Base-by-base conservation (phyloP, 1,284 basidiomycete species). In the Neonothopanus nambi region DNA sequence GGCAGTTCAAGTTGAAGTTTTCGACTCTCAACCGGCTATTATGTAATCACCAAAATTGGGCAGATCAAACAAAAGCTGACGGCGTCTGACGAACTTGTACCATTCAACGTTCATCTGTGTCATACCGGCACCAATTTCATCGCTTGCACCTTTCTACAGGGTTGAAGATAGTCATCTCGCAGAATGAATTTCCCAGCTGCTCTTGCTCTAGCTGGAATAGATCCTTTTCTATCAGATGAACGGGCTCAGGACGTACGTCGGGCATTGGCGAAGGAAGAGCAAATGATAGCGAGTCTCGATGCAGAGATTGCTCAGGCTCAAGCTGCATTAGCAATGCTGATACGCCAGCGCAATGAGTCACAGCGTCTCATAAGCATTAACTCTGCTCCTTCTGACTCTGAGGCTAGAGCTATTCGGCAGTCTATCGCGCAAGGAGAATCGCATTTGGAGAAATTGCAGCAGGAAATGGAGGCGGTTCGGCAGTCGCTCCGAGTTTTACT, bases 221-320 rank as follows among this genome's bases (percentile, higher is more conserved):
- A 54, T 26, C 48, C 56, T 1, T 48, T 51, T 20, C 30, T 57
- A 8, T 40, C 52, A 5, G 52, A 54, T 12, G 56, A 51, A 23
- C 52, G 52, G 17, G 48, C 45, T 18, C 9, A 35, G 11, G 48
- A 48, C 21, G 15, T 57, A 26, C 48, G 44, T 17, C 40, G 46
- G 17, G 36, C 48, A 21, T 37, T 57, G 21, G 43, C 21, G 8
- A 49, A 36, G 20, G 56, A 57, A 20, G 52, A 57, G 39, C n/a
- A 41, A 30, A 37, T 57, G 23, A 54, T 57, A 20, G 53, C 36
- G 7, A 55, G 52, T 38, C 33, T 57, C n/a, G 56, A 57, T 46
- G 52, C 41, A 15, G 52, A 57, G 43, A 57, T 57, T 36, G 48
- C 56, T 11, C 47, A 47, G 13, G 56, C 53, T 18, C 13, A 47